Evolutionary conservation across 2,329 filamentous ascomycete genomes (phyloP).

Genomic region (Pseudogymnoascus sp.): DNA sequence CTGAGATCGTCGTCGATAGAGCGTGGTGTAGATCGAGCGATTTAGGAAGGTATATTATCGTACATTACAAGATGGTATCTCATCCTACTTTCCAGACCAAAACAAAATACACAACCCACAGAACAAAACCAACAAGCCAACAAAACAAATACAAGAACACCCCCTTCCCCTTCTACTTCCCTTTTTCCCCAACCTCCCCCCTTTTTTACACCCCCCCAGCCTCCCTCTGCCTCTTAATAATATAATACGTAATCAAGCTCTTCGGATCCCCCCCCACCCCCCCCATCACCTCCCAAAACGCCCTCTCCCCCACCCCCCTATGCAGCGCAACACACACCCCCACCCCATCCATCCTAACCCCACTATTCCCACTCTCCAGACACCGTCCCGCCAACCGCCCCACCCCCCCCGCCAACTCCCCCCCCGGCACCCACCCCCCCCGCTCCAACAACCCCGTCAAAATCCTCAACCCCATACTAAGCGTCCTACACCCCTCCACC

Average conservation of each 20-base stretch:
- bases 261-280: conserved; percentile 62
- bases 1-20: too few species aligned
- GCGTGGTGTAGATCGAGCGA: too few species aligned
- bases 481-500: conserved; percentile 41
- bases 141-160: neutral
- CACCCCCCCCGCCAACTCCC: conserved; percentile 44
- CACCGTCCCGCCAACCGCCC: conserved; percentile 45
- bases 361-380: conserved; percentile 51
- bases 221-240: conserved; percentile 47
- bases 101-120: too few species aligned
- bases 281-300: conserved; percentile 61
- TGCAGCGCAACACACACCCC: conserved; percentile 70
- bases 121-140: neutral
- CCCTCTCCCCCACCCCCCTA: conserved; percentile 46
- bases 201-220: conserved; percentile 30
- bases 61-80: too few species aligned
- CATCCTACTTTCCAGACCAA: too few species aligned
- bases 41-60: too few species aligned
- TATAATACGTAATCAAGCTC: conserved; percentile 73
- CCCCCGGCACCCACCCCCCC: conserved; percentile 38
- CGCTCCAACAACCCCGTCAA: conserved; percentile 47
- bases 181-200: conserved; percentile 34
- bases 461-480: conserved; percentile 57
- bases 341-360: conserved; percentile 66
- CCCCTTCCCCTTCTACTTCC: neutral